These are phyloP conservation scores for Volutella citrinella DNA, from an alignment of 2,329 filamentous ascomycete species.

Conservation along the genomic window DNA sequence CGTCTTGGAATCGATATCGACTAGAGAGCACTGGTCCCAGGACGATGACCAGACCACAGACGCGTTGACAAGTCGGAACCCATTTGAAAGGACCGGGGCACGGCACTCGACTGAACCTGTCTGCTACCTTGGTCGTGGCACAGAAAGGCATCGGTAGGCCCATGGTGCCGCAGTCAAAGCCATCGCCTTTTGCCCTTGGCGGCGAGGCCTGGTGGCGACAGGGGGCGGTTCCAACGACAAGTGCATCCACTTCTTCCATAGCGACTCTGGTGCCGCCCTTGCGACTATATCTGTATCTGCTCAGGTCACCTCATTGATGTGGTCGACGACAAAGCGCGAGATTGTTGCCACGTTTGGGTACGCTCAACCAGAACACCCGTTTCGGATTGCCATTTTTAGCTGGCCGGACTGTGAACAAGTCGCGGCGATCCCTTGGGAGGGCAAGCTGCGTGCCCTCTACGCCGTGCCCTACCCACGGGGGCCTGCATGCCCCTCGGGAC, in stretches of 20 bases:
- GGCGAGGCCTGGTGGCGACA: constrained; percentile 79
- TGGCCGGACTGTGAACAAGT: constrained; percentile 91
- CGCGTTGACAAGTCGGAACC: too few relatives aligned
- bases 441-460: constrained; percentile 76
- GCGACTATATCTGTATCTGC: constrained; percentile 90
- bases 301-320: constrained; percentile 90
- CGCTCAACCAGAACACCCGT: constrained; percentile 83
- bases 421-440: constrained; percentile 79
- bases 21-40: too few relatives aligned
- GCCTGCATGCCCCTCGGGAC: constrained; percentile 27
- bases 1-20: constrained; percentile 4
- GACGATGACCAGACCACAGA: too few relatives aligned
- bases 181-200: constrained; percentile 95
- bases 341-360: constrained; percentile 95
- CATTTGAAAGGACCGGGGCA: too few relatives aligned
- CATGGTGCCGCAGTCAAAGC: constrained; percentile 93
- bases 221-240: constrained; percentile 93
- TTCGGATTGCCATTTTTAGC: constrained; percentile 86
- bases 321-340: constrained; percentile 81
- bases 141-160: constrained; percentile 68
- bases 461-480: constrained; percentile 77
- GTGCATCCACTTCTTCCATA: constrained; percentile 94
- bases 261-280: constrained; percentile 74
- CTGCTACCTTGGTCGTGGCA: constrained; percentile 49
- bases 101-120: too few relatives aligned